Base-by-base conservation (phyloP, 2,329 filamentous ascomycete genomes). In the Alternaria brassicae region DNA sequence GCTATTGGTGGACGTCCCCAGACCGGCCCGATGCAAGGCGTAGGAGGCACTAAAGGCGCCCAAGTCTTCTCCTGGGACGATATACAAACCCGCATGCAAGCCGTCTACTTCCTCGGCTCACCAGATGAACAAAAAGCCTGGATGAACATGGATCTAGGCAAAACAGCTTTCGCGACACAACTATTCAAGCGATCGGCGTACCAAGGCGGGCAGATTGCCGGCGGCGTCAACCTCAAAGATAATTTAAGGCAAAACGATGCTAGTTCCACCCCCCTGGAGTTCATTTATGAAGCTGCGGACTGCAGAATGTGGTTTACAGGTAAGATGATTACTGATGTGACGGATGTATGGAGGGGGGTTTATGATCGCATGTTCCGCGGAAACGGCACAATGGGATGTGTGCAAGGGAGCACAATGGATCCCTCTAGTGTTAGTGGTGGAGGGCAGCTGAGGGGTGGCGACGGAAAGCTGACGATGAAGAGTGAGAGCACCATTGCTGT, bases 1-100 rank as follows among this genome's bases (percentile, higher is more conserved):
- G 77, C 74, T 5, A 67, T 82, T 3, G 81, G 80, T 21, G 81
- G 80, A 9, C 77, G 78, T 0, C 79, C 80, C 0, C 74, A 75
- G 51, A 66, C 67, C 19, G 76, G 77, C 9, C 78, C 79, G 41
- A 81, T 80, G 69, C 80, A 82, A 66, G 79, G 77, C 23, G 73
- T 82, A 2, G 80, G 79, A 37, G 80, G 81, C 5, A 80, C 79
- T 28, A 81, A 81, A 59, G 81, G 80, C 40, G 78, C 80, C 0
- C 77, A 79, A 54, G 72, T 70, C 39, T 75, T 77, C 50, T 61
- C 69, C 21, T 77, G 71, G 69, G 71, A 76, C 32, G 74, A 77
- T 28, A 68, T 77, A 2, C 70, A 71, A 58, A 32, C 72, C 36
- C 71, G 73, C 34, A 66, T 72, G 49, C 73, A 76, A 40, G 70